Evolutionary conservation across 257 asterid species (phyloP), one percentile per base, ranked within the genome.

Genomic region (Solanum verrucosum): DNA sequence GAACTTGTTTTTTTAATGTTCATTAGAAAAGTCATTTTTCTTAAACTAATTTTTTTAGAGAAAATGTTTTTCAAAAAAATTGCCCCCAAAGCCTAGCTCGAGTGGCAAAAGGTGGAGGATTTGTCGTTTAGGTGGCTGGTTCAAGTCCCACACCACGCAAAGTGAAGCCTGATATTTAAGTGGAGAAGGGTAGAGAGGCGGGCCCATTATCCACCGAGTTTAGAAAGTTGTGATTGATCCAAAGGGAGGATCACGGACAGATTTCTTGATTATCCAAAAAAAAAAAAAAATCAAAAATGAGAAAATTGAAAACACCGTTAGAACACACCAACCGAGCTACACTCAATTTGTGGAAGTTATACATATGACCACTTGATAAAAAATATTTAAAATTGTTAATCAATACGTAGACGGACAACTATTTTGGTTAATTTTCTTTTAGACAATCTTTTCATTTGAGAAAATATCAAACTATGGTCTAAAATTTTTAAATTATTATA

Each of bases 241-340:
- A 12, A 44, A 44, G 52, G 16, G 52, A 0, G 2, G 52, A 2
- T 44, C 15, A 44, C 2, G 0, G 0, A 44, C 16, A 5, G 0
- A 12, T 44, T 44, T 44, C 16, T 44, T 0, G 46, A 0, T 42
- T 42, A 42, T 42, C 42, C 9, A 37, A 37, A 37, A 37, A 5
- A 38, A 38, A 38, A 42, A 10, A 40, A 9, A 42, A 42, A 42
- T 42, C 46, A 42, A 42, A 42, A 42, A 42, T 42, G 0, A 42
- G 46, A 42, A 10, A 42, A 42, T 42, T 42, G 46, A 14, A 10
- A 42, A 42, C 46, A 10, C 46, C 14, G 0, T 42, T n/a, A n/a
- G 4, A 42, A 40, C 46, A 42, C 52, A 11, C 52, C 16, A 44
- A 44, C 56, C 56, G 18, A 44, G 56, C 56, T 44, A 13, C 56